Percentiles rank a stretch among this genome's conserved stretches.
phyloP scores from a whole-genome alignment of 768 basidiomycete genomes.

The Amanita pallidorosea region DNA sequence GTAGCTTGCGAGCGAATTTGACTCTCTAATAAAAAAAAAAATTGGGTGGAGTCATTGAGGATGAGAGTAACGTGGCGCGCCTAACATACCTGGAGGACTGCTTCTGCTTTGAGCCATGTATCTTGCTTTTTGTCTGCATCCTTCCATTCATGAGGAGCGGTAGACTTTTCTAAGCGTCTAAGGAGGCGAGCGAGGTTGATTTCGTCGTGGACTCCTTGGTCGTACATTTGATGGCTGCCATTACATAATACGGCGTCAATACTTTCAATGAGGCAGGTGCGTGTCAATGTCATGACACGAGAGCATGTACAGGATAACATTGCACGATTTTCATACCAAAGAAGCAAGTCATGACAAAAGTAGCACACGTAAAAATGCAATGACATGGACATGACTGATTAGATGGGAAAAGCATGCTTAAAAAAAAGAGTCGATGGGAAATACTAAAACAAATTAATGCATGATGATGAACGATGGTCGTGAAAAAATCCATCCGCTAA shows the following conservation, averaged over 20 bases:
- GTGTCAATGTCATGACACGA: too few relatives aligned
- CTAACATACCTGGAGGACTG: slow-evolving; percentile 41
- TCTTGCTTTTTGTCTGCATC: slow-evolving; percentile 13
- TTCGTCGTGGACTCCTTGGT: slow-evolving; percentile 36
- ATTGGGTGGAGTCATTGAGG: not conserved
- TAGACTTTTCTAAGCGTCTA: slow-evolving; percentile 46
- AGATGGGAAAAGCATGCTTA: too few relatives aligned
- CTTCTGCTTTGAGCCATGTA: slow-evolving; percentile 46
- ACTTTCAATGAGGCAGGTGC: too few relatives aligned
- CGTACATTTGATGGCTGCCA: not conserved
- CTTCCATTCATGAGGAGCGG: slow-evolving; percentile 27
- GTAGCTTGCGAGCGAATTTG: slow-evolving; percentile 43
- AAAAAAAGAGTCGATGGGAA: too few relatives aligned
- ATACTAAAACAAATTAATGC: too few relatives aligned
- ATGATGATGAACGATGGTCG: not conserved
- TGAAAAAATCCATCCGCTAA: not conserved
- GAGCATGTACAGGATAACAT: too few relatives aligned
- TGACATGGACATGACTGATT: too few relatives aligned
- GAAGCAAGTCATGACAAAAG: too few relatives aligned
- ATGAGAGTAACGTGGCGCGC: not conserved
- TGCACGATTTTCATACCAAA: too few relatives aligned
- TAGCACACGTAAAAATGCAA: too few relatives aligned
- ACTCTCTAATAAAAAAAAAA: too few relatives aligned
- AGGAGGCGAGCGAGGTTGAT: slow-evolving; percentile 59
- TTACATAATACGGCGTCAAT: too few relatives aligned